Evolutionary conservation across 2,329 filamentous ascomycete genomes (phyloP).

Genomic region (Colletotrichum sp.): DNA sequence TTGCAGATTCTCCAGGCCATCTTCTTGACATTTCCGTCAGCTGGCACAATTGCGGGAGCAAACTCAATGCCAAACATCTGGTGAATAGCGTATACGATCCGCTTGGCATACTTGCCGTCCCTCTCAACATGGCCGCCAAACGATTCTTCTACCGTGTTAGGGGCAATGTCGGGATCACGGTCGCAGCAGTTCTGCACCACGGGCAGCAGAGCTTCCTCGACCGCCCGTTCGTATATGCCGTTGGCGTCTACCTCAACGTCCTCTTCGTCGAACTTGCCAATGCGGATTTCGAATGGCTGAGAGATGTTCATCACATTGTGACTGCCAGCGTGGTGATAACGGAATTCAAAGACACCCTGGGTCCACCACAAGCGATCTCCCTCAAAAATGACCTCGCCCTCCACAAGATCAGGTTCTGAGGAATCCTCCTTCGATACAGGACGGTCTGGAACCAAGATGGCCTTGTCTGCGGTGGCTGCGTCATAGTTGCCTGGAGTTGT

Average conservation of each 20-base stretch:
- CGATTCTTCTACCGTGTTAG: constrained; percentile 75
- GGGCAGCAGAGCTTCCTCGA: constrained; percentile 80
- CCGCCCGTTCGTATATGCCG: constrained; percentile 67
- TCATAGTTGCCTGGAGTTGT: constrained; percentile 81
- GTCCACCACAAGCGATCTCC: constrained; percentile 99
- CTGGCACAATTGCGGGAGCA: constrained; percentile 87
- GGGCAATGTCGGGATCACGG: constrained; percentile 88
- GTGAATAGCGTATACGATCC: constrained; percentile 92
- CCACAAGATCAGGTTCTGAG: constrained; percentile 62
- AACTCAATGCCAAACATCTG: constrained; percentile 99
- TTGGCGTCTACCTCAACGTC: constrained; percentile 67
- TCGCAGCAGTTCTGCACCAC: constrained; percentile 93
- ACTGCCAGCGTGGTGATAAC: constrained; percentile 92
- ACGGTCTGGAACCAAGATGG: constrained; percentile 75
- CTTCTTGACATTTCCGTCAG: constrained; percentile 89
- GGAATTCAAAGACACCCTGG: constrained; percentile 93
- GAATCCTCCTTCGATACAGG: constrained; percentile 56
- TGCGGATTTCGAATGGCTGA: constrained; percentile 88
- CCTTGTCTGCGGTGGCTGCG: constrained; percentile 73
- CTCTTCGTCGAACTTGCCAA: constrained; percentile 79
- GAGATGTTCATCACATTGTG: constrained; percentile 96
- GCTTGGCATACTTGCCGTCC: constrained; percentile 85
- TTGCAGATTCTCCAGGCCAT: constrained; percentile 95
- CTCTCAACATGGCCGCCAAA: constrained; percentile 88
- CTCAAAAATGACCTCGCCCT: constrained; percentile 84